A percentile compares a stretch with the other conserved stretches of the same genome.
phyloP scores from a whole-genome alignment of 257 asterid genomes.

The Solanum chilense region DNA sequence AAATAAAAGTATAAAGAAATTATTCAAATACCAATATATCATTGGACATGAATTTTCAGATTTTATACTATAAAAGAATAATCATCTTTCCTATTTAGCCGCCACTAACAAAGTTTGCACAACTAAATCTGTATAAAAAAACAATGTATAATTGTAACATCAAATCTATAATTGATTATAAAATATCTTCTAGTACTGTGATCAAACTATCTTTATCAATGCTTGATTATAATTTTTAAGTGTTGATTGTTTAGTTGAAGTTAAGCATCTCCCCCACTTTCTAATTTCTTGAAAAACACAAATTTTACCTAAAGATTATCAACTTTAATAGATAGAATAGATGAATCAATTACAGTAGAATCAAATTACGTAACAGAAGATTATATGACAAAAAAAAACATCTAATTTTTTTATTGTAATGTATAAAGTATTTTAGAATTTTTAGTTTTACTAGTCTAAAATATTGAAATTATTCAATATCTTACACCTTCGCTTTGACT shows the following conservation, averaged over 20 bases:
- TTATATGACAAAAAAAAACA: background rate
- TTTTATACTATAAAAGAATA: too few species aligned
- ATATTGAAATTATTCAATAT: background rate
- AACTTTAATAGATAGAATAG: background rate
- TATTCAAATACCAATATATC: too few species aligned
- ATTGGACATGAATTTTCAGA: too few species aligned
- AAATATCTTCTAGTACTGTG: too few species aligned
- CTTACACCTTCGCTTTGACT: background rate
- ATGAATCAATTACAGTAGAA: background rate
- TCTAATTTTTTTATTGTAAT: background rate
- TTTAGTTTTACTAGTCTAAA: background rate
- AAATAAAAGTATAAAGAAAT: too few species aligned
- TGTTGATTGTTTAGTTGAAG: too few species aligned
- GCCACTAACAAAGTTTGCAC: too few species aligned
- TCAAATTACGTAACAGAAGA: background rate
- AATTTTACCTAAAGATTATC: background rate
- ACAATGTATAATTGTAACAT: too few species aligned
- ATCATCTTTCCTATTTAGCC: too few species aligned
- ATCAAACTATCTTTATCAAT: background rate
- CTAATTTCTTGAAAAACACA: background rate
- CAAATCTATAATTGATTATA: too few species aligned
- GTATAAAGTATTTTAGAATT: background rate
- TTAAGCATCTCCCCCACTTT: background rate
- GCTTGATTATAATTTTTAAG: background rate
- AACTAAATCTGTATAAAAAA: too few species aligned